Evolutionary conservation across 2,329 filamentous ascomycete genomes (phyloP), one percentile per base, ranked within the genome.

Genomic region (Aspergillus thermomutatus): DNA sequence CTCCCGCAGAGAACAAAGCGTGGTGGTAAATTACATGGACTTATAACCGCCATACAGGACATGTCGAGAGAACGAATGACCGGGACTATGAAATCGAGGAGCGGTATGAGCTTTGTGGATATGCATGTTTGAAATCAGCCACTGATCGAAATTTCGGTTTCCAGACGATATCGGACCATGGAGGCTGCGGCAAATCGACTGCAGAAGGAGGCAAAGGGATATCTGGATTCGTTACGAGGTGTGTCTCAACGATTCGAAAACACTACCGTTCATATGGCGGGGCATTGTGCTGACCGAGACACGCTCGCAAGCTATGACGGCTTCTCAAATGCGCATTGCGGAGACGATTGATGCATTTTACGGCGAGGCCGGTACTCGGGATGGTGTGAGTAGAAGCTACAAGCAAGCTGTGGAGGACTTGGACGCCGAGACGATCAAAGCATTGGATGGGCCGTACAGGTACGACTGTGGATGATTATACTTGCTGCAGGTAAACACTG

Each of bases 261-360:
- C n/a, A 21, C 25, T 26, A 26, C 6, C 17, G 41, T 23, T 48
- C 8, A 8, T 46, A 21, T 11, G 28, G 21, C 34, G 10, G 19
- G n/a, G 19, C 19, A 9, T 40, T 10, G 21, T 27, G 28, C 11
- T 40, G 28, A 50, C 28, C 21, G 5, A 21, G 21, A 11, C 31
- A 40, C 19, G 19, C 49, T 50, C 14, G 17, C 27, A 21, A 50
- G 31, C 21, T 34, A 43, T 47, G 50, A 23, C 40, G 46, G 11
- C 28, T 40, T 45, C 19, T 23, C 25, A 26, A n/a, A 23, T 47
- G 93, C 89, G 93, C 71, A 97, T 99, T 75, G 94, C 94, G 63
- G 94, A 99, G 77, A 99, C 94, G 21, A 99, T 99, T 76, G 94
- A 99, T 78, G 94, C 94, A 43, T 99, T 99, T 77, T 99, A 99